Percentiles rank a stretch among this genome's conserved stretches.
Conservation (phyloP, 2,329 filamentous ascomycete genomes). For the Penicillium janthinellum region DNA sequence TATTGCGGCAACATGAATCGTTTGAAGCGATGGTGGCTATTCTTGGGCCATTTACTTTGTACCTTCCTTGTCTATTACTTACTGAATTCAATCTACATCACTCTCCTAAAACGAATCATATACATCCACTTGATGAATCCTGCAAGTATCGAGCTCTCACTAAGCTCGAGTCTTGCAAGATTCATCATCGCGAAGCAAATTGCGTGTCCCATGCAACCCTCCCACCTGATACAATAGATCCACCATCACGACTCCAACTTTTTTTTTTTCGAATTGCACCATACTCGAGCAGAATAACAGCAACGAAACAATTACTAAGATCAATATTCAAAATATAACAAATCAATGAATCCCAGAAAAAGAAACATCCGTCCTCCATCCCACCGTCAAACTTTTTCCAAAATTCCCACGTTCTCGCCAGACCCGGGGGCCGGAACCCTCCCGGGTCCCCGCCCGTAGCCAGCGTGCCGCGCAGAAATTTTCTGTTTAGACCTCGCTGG, state of each 20-base stretch:
- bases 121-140: background rate
- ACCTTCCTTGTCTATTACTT: constrained; percentile 1
- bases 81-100: constrained; percentile 3
- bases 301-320: background rate
- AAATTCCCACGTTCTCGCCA: background rate
- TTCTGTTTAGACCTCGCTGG: constrained; percentile 15
- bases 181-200: background rate
- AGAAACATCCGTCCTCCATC: background rate
- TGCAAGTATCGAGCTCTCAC: background rate
- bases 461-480: constrained; percentile 22
- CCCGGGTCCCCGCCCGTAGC: constrained; percentile 9
- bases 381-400: background rate
- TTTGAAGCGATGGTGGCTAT: background rate
- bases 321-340: background rate
- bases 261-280: constrained; percentile 4
- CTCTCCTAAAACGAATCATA: background rate
- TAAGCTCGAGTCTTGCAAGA: background rate
- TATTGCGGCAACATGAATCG: background rate
- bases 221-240: background rate
- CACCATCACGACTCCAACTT: background rate
- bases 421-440: constrained; percentile 3
- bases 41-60: background rate
- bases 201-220: background rate
- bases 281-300: background rate
- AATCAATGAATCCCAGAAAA: background rate